These are phyloP conservation scores for Torulaspora gathmanii DNA, from an alignment of 805 yeast genomes.

Conservation along the genomic window DNA sequence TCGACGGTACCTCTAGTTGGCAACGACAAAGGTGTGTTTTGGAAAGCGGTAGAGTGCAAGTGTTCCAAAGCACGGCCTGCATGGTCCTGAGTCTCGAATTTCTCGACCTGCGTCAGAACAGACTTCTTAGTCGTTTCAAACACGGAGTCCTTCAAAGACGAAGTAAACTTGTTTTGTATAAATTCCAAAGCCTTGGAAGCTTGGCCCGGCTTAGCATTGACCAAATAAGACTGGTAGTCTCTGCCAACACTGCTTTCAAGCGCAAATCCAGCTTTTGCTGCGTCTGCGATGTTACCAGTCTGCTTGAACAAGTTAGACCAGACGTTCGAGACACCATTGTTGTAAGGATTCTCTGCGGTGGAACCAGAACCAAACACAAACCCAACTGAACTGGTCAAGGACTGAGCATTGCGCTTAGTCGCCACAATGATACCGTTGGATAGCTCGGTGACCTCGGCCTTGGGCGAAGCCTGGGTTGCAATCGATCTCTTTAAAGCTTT, in stretches of 20 bases:
- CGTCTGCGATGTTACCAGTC: constrained; percentile 33
- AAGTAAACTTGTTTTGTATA: constrained; percentile 42
- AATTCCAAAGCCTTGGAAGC: constrained; percentile 48
- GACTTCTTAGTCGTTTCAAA: constrained; percentile 46
- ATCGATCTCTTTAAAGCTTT: constrained; percentile 23
- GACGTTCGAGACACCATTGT: constrained; percentile 74
- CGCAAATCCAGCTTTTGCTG: constrained; percentile 50
- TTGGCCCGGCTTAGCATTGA: constrained; percentile 50
- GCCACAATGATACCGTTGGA: constrained; percentile 73
- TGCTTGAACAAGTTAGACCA: constrained; percentile 48
- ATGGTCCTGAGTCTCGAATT: constrained; percentile 53
- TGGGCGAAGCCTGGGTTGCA: constrained; percentile 40
- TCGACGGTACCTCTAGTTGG: constrained; percentile 75
- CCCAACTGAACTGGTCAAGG: constrained; percentile 56
- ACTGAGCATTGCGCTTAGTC: constrained; percentile 53
- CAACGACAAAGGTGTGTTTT: constrained; percentile 73
- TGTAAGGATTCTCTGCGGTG: constrained; percentile 71
- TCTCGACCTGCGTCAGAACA: constrained; percentile 45
- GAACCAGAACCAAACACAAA: constrained; percentile 73
- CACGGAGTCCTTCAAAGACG: constrained; percentile 41
- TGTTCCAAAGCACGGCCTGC: constrained; percentile 61
- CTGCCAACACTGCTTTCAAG: constrained; percentile 51
- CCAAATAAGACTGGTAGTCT: constrained; percentile 61
- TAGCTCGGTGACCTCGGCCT: constrained; percentile 66
- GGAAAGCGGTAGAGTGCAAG: constrained; percentile 79